phyloP scores from a whole-genome alignment of 257 asterid species.

The Haberlea rhodopensis region DNA sequence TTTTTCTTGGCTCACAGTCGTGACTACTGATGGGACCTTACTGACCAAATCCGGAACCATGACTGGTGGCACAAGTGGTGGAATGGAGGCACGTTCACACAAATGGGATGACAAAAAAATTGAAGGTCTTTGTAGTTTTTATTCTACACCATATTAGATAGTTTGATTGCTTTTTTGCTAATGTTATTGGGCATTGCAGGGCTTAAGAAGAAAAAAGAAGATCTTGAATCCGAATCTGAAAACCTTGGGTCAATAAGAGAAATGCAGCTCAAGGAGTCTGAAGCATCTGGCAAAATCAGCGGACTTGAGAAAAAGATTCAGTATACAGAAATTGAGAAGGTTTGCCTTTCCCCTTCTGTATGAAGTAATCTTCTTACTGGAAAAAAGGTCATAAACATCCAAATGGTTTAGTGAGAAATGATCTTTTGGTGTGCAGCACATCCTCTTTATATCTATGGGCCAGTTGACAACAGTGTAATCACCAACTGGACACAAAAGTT shows the following conservation, averaged over 20 bases:
- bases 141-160: constrained; percentile 14
- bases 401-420: constrained; percentile 1
- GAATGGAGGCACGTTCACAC: constrained; percentile 98
- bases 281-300: constrained; percentile 90
- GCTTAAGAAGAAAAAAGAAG: constrained; percentile 83
- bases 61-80: constrained; percentile 99
- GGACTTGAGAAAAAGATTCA: constrained; percentile 97
- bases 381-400: not conserved
- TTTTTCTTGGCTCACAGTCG: constrained; percentile 53
- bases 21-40: constrained; percentile 89
- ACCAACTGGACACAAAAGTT: constrained; percentile 16
- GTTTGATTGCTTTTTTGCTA: constrained; percentile 26
- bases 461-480: not conserved
- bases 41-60: constrained; percentile 96
- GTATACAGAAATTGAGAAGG: constrained; percentile 97
- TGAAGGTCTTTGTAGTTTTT: constrained; percentile 54
- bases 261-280: constrained; percentile 95
- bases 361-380: constrained; percentile 20
- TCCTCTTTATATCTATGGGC: constrained; percentile 5
- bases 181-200: constrained; percentile 41
- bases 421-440: not conserved
- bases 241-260: constrained; percentile 97
- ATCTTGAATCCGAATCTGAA: constrained; percentile 72
- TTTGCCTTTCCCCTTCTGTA: constrained; percentile 22
- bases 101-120: constrained; percentile 97